A percentile compares a stretch with the other conserved stretches of the same genome.
These are phyloP conservation scores for Ascoidea asiatica DNA, from an alignment of 805 yeast genomes.

Conservation along the genomic window DNA sequence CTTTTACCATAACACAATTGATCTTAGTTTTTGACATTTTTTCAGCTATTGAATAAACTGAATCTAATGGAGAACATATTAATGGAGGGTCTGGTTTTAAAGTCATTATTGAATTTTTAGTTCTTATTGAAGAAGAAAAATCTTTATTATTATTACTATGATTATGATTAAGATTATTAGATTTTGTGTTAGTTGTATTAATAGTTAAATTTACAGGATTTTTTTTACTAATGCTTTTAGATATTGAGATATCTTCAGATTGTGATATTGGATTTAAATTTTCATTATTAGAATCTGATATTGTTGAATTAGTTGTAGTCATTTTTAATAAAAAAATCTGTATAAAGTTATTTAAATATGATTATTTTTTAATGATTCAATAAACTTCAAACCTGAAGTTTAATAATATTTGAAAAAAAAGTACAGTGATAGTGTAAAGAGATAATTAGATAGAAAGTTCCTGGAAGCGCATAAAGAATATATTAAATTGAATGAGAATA, in stretches of 20 bases:
- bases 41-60: constrained; percentile 20
- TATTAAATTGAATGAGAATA: too few species aligned
- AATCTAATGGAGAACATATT: constrained; percentile 20
- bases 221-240: background rate
- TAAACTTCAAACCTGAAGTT: too few species aligned
- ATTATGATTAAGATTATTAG: background rate
- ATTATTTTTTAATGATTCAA: too few species aligned
- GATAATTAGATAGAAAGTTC: too few species aligned
- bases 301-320: background rate
- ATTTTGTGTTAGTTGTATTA: background rate
- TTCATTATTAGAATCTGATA: background rate
- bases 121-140: background rate
- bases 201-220: background rate
- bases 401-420: too few species aligned
- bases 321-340: too few species aligned
- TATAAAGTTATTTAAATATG: too few species aligned
- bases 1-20: constrained; percentile 28
- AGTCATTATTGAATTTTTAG: constrained; percentile 4
- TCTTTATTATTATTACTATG: background rate
- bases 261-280: background rate
- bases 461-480: too few species aligned
- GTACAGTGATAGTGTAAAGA: too few species aligned
- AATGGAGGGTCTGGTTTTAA: constrained; percentile 22
- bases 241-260: background rate
- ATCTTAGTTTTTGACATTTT: constrained; percentile 24